phyloP scores from a whole-genome alignment of 768 basidiomycete genomes.

The Cystofilobasidium ferigula region DNA sequence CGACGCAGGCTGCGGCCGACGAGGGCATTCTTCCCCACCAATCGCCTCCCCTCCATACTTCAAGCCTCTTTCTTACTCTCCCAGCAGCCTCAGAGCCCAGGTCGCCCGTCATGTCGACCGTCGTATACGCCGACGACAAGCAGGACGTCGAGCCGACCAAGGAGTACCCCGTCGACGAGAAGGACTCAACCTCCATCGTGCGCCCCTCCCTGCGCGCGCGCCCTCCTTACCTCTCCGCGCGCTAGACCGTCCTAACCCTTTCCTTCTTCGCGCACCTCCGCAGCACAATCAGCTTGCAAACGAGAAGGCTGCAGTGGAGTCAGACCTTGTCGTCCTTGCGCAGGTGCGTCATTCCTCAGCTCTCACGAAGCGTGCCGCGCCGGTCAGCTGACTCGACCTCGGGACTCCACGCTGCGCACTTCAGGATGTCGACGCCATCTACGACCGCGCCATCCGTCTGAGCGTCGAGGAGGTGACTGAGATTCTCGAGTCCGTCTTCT shows the following conservation, averaged over 20 bases:
- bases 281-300: background rate
- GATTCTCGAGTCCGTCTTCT: conserved; percentile 13
- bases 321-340: conserved; percentile 10
- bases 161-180: conserved; percentile 3
- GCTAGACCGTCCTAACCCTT: background rate
- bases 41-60: too few relatives aligned
- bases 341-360: background rate
- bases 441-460: conserved; percentile 8
- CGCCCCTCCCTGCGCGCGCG: background rate
- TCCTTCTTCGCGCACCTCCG: background rate
- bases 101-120: too few relatives aligned
- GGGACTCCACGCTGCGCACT: background rate
- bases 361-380: background rate
- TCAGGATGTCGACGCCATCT: conserved; percentile 5
- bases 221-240: background rate
- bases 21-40: too few relatives aligned
- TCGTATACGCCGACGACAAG: conserved; percentile 6
- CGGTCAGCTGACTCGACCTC: background rate
- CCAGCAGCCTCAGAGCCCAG: too few relatives aligned
- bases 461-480: conserved; percentile 6
- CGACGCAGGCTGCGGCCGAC: too few relatives aligned
- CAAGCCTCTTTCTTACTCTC: too few relatives aligned
- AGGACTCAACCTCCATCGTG: background rate
- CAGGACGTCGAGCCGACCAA: background rate
- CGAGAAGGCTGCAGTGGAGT: background rate